Evolutionary conservation across 2,329 filamentous ascomycete genomes (phyloP), one percentile per base, ranked within the genome.

Genomic region (Calonectria ilicicola): DNA sequence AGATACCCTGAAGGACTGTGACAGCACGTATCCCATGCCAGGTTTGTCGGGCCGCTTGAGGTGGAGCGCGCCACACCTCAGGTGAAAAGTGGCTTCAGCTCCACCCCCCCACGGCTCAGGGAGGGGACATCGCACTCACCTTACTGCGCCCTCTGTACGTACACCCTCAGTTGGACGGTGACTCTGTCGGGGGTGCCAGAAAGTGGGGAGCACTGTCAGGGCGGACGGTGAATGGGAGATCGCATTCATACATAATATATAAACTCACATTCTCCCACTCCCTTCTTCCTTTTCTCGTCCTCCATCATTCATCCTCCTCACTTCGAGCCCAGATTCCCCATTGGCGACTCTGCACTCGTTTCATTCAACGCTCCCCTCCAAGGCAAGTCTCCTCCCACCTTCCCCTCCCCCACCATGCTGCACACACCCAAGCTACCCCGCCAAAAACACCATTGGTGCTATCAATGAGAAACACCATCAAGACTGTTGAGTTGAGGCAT

Each of bases 381-480:
- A 78, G 75, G 76, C 78, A 62, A 77, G 76, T 63, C 38, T 60
- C 58, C 56, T 46, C 60, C 67, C 76, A 73, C 70, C 66, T 53
- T 58, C 68, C 47, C 63, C 67, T 70, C 58, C 69, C 65, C 73
- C 73, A 70, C 53, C 72, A 72, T 77, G 58, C 58, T 63, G 38
- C 58, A 46, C 58, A 46, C 75, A 69, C 75, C 75, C 75, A 76
- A 77, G 72, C 73, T 74, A 75, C 77, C 77, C 77, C 77, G 76
- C 77, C 78, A 79, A 65, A 79, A 76, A 46, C 72, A 76, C 72
- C 75, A 77, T 75, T 78, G 69, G 76, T 75, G 69, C 58, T 68
- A 56, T 77, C 67, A 72, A 78, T 73, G 73, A 78, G 76, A 74
- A 79, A 79, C 75, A 79, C 75, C 70, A 79, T 72, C 60, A 72